Evolutionary conservation across 768 basidiomycete species (phyloP), one percentile per base, ranked within the genome.

Genomic region (Suillus alpinus): DNA sequence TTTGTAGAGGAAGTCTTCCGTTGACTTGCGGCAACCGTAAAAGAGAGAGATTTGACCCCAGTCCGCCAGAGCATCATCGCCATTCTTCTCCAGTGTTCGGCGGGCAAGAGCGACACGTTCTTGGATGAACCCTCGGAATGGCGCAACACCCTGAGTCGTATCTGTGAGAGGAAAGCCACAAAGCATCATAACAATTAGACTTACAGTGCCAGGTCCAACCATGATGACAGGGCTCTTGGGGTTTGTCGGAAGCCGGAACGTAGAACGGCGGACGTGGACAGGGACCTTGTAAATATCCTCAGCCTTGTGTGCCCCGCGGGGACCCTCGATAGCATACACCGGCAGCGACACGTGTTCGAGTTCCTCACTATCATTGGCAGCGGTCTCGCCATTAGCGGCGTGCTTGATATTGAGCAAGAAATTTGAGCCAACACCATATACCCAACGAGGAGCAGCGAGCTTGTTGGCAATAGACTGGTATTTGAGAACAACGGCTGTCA

Each of bases 201-300:
- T 78, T 72, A 96, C 95, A 60, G 95, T 99, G 57, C 97, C 97
- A 63, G 97, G 97, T 44, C 97, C 97, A 72, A 99, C 86, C 97
- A 99, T 98, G 76, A 99, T 93, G 56, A 99, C 90, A 2, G 97
- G 97, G 62, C 92, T 96, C 82, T 97, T 98, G 39, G 97, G 97
- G 73, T 94, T 95, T 18, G 97, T 98, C 9, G 97, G 97, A 55
- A 99, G 79, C 56, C 97, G 83, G 87, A 99, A 99, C 3, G 96
- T 98, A 16, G 94, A 96, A 52, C 97, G 86, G 58, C 97, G 85
- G 62, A 99, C 94, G 69, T 99, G 97, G 57, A 98, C 82, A 9
- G 97, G 97, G 0, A 91, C 86, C 75, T 92, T 92, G 80, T 87
- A 95, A 32, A 86, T 74, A 7, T 78, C 80, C 18, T 86, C 87